Base-by-base conservation (phyloP, 345 rosid species). In the Sisymbrium irio region DNA sequence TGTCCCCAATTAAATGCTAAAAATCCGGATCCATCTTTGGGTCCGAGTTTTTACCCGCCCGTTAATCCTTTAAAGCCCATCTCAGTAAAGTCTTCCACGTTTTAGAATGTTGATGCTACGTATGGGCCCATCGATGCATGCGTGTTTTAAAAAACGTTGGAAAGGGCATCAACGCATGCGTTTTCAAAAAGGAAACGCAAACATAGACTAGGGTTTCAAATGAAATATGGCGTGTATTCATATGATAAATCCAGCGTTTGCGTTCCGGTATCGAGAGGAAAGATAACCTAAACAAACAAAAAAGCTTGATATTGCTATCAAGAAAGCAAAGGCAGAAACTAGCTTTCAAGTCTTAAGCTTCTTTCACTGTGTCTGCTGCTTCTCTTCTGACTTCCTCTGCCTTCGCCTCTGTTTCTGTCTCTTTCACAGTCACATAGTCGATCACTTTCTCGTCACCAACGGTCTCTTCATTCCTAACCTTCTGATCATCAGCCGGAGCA, bases 341-440 rank as follows among this genome's bases (percentile, higher is more conserved):
- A n/a, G 57, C 2, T 45, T 17, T 44, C 20, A 53, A 30, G 36
- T 53, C 27, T 6, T 53, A 42, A 62, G 14, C 17, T 47, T 51
- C 18, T 62, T 62, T 51, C 40, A 25, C 17, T 46, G 18, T 2
- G 60, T 1, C 41, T 46, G 55, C 41, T 46, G 28, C 68, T 40
- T 55, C 32, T 44, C 8, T 45, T 36, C 27, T 49, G 30, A 22
- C 63, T 18, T 55, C 65, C 60, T 56, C 65, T 62, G 37, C 2
- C 56, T 53, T 72, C 27, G 13, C 76, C 33, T 63, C 64, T 65
- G 77, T 27, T 56, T 15, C 47, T 17, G 44, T 46, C 19, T 74
- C 67, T 37, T 46, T 65, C 36, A 66, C 53, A 28, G 32, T 59
- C 61, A 6, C 67, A 17, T 9, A 42, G 9, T 57, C 67, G 4